A percentile compares a stretch with the other conserved stretches of the same genome.
phyloP scores from a whole-genome alignment of 805 yeast genomes.

The Pichia cephalocereana region DNA sequence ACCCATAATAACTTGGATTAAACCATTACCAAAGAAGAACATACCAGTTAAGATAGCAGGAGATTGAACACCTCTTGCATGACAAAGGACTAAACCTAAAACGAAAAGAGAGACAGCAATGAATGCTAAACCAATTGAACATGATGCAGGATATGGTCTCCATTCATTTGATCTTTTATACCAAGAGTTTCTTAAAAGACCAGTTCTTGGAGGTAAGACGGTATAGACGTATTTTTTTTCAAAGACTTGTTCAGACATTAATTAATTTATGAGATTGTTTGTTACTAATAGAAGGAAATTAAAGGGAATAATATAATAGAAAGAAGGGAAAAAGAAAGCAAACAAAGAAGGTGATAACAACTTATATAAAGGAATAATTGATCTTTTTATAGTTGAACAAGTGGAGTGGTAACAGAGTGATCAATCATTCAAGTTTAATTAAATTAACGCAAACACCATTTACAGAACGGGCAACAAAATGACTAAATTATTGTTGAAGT shows the following conservation, averaged over 20 bases:
- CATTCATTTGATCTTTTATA: constrained; percentile 30
- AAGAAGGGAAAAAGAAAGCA: no score
- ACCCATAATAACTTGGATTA: constrained; percentile 35
- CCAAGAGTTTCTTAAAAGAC: constrained; percentile 30
- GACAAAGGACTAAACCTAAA: constrained; percentile 31
- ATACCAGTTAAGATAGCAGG: constrained; percentile 34
- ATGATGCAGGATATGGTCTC: constrained; percentile 36
- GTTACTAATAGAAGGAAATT: no score
- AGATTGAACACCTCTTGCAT: constrained; percentile 31
- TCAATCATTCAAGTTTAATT: no score
- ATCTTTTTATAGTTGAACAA: no score
- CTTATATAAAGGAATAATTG: no score
- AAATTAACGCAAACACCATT: no score
- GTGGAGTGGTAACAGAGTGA: no score
- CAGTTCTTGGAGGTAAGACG: constrained; percentile 28
- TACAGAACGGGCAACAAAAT: no score
- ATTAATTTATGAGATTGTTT: not conserved
- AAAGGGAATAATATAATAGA: not conserved
- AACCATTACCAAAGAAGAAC: constrained; percentile 36
- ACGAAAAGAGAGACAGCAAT: constrained; percentile 34
- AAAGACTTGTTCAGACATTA: constrained; percentile 19
- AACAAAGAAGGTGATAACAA: no score
- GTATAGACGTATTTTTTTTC: constrained; percentile 8
- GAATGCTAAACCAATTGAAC: constrained; percentile 36
- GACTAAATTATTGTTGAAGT: no score